Evolutionary conservation across 2,329 filamentous ascomycete genomes (phyloP).

Genomic region (Talaromyces verruculosus): DNA sequence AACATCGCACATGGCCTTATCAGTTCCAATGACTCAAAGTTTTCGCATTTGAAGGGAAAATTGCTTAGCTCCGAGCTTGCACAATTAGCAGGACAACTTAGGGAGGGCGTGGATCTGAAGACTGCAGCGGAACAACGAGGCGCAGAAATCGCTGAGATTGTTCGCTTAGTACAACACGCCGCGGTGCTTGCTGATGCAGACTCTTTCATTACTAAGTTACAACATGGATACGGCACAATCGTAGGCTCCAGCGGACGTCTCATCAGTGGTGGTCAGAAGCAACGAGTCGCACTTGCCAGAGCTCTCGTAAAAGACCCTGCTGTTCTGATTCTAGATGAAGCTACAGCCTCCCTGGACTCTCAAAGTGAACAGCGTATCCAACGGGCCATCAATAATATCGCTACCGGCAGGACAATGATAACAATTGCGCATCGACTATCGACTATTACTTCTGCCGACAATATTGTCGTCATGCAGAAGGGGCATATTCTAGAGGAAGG

Average conservation of each 20-base stretch:
- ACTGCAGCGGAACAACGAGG: slow-evolving; percentile 28
- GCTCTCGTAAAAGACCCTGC: slow-evolving; percentile 89
- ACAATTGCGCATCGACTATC: slow-evolving; percentile 93
- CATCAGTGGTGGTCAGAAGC: slow-evolving; percentile 92
- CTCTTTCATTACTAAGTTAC: slow-evolving; percentile 50
- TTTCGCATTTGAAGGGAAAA: slow-evolving; percentile 28
- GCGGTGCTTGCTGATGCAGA: slow-evolving; percentile 31
- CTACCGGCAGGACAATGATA: slow-evolving; percentile 86
- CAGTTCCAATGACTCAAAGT: slow-evolving; percentile 31
- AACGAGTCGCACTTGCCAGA: slow-evolving; percentile 90
- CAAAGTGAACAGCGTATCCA: slow-evolving; percentile 94
- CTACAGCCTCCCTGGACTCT: slow-evolving; percentile 91
- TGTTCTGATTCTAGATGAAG: slow-evolving; percentile 89
- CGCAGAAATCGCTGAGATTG: slow-evolving; percentile 30
- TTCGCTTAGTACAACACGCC: slow-evolving; percentile 32
- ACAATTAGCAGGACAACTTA: slow-evolving; percentile 29
- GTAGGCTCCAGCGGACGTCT: slow-evolving; percentile 92
- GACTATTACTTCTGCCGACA: slow-evolving; percentile 89
- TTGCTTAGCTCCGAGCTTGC: slow-evolving; percentile 31
- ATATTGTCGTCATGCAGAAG: slow-evolving; percentile 88
- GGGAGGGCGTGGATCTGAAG: slow-evolving; percentile 27
- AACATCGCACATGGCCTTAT: slow-evolving; percentile 55
- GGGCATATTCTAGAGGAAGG: slow-evolving; percentile 89
- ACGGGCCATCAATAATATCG: slow-evolving; percentile 80
- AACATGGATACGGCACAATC: slow-evolving; percentile 86